These are phyloP conservation scores for Cadophora sp. DNA, from an alignment of 2,329 filamentous ascomycete species.

Conservation along the genomic window DNA sequence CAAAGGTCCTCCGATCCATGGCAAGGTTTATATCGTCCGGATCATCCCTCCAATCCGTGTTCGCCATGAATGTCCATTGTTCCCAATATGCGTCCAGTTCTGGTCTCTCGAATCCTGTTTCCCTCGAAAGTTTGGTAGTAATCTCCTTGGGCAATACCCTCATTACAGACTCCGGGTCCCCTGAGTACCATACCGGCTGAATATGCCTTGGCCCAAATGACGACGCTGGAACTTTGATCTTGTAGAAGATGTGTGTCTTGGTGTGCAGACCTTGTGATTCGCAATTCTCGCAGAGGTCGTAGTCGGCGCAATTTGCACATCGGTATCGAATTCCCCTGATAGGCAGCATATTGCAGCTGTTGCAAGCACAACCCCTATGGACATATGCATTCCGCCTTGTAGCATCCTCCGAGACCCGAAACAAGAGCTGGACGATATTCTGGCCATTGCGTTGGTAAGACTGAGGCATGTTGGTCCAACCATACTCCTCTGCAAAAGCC, in stretches of 20 bases:
- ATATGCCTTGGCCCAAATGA: slow-evolving; percentile 82
- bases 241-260: slow-evolving; percentile 96
- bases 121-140: slow-evolving; percentile 71
- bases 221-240: slow-evolving; percentile 88
- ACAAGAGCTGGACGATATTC: slow-evolving; percentile 84
- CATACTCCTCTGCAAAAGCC: slow-evolving; percentile 37
- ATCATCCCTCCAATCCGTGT: slow-evolving; percentile 82
- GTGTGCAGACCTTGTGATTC: slow-evolving; percentile 77
- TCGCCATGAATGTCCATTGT: slow-evolving; percentile 94
- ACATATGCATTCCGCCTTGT: slow-evolving; percentile 87
- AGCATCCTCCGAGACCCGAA: slow-evolving; percentile 93
- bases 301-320: slow-evolving; percentile 95
- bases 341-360: slow-evolving; percentile 84
- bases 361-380: slow-evolving; percentile 91
- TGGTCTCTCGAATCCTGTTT: slow-evolving; percentile 82
- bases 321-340: slow-evolving; percentile 93
- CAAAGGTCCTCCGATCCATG: slow-evolving; percentile 92
- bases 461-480: slow-evolving; percentile 37
- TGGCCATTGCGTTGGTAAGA: slow-evolving; percentile 64
- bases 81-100: slow-evolving; percentile 95
- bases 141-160: slow-evolving; percentile 71
- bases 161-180: slow-evolving; percentile 76
- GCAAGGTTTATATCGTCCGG: slow-evolving; percentile 79
- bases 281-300: slow-evolving; percentile 93
- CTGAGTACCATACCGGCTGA: slow-evolving; percentile 86